Evolutionary conservation across 306 rosid genomes (phyloP).

Genomic region (Fragaria ananassa): DNA sequence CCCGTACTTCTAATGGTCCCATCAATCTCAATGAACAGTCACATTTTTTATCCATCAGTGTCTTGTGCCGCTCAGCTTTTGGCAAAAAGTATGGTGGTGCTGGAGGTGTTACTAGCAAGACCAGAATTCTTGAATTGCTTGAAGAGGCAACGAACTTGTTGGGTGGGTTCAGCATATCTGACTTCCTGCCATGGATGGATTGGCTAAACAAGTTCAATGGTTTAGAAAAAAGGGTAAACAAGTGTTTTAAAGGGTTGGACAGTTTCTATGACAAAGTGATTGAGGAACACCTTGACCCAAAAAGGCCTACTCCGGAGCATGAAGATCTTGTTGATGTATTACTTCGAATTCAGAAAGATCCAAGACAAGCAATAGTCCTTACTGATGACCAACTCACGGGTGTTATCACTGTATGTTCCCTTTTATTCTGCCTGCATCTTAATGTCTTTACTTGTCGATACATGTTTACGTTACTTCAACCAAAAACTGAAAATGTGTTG

Average conservation of each 20-base stretch:
- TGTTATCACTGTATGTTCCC: constrained; percentile 26
- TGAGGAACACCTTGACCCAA: constrained; percentile 31
- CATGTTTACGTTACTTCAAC: neutral
- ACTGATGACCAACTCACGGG: constrained; percentile 30
- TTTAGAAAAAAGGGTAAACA: constrained; percentile 29
- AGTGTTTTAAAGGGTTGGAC: constrained; percentile 32
- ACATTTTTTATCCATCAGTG: constrained; percentile 13
- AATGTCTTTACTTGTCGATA: neutral
- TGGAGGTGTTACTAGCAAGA: neutral
- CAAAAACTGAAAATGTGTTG: neutral
- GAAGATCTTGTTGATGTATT: constrained; percentile 45
- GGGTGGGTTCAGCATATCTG: constrained; percentile 16
- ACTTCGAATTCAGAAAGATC: constrained; percentile 36
- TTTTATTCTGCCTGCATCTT: neutral
- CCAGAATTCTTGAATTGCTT: constrained; percentile 6
- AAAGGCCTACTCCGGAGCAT: constrained; percentile 14
- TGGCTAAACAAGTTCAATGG: constrained; percentile 36
- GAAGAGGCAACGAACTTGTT: constrained; percentile 14
- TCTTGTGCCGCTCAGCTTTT: constrained; percentile 20
- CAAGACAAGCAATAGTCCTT: constrained; percentile 20
- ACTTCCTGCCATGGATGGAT: constrained; percentile 24
- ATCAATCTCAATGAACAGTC: constrained; percentile 24
- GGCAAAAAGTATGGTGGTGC: constrained; percentile 23
- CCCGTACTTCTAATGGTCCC: neutral
- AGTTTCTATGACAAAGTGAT: constrained; percentile 37